phyloP scores from a whole-genome alignment of 495 filamentous ascomycete species.

The Penicillium robsamsonii region DNA sequence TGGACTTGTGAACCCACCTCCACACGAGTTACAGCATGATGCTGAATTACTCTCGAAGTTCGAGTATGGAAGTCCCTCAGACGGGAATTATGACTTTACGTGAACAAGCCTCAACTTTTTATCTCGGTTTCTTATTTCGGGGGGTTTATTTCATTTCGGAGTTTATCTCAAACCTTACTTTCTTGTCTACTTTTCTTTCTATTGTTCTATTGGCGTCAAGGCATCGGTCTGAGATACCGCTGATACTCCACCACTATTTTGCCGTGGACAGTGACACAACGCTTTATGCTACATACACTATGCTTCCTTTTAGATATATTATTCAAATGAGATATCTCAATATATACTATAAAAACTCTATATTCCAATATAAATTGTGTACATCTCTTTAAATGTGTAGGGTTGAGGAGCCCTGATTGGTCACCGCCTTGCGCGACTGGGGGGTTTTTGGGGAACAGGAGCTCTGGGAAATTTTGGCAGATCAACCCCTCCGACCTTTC shows the following conservation, averaged over 20 bases:
- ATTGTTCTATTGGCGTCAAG: slow-evolving; percentile 6
- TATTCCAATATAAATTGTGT: neutral
- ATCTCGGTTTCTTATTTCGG: slow-evolving; percentile 8
- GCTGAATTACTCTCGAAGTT: slow-evolving; percentile 44
- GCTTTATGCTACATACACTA: neutral
- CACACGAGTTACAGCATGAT: slow-evolving; percentile 46
- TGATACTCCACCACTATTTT: slow-evolving; percentile 7
- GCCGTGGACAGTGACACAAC: neutral
- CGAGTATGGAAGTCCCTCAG: slow-evolving; percentile 41
- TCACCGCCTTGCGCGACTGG: slow-evolving; percentile 38
- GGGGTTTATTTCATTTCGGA: slow-evolving; percentile 1
- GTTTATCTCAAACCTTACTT: neutral
- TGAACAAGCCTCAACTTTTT: slow-evolving; percentile 23
- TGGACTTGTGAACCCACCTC: slow-evolving; percentile 40
- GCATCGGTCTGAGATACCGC: neutral
- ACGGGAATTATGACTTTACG: slow-evolving; percentile 42
- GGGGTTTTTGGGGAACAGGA: slow-evolving; percentile 33
- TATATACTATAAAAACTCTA: neutral
- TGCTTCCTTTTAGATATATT: neutral
- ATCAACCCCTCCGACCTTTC: slow-evolving; percentile 34
- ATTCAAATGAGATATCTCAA: neutral
- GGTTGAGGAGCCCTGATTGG: slow-evolving; percentile 30
- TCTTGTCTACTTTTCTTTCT: neutral
- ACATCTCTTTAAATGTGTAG: slow-evolving; percentile 8
- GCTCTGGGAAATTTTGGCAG: slow-evolving; percentile 52